phyloP scores from a whole-genome alignment of 2,329 filamentous ascomycete species.

The Exserohilum rostratum region DNA sequence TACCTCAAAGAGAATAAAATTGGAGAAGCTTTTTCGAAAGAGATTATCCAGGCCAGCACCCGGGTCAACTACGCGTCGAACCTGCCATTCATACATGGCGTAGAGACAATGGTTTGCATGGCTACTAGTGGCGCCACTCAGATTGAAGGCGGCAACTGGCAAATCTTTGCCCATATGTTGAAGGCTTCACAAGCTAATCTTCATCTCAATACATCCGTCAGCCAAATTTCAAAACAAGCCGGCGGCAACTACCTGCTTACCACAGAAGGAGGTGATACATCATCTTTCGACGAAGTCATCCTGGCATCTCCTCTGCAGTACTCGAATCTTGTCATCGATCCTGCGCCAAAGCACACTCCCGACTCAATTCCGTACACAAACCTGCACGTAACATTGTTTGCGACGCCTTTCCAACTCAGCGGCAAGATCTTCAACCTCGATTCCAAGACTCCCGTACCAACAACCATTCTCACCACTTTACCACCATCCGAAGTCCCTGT shows the following conservation, averaged over 20 bases:
- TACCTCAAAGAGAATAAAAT: slow-evolving; percentile 74
- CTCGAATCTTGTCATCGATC: slow-evolving; percentile 65
- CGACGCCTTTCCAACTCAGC: slow-evolving; percentile 75
- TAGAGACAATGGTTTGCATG: slow-evolving; percentile 92
- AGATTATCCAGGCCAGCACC: slow-evolving; percentile 87
- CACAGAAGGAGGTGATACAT: slow-evolving; percentile 19
- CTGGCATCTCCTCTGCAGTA: slow-evolving; percentile 86
- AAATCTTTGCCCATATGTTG: slow-evolving; percentile 86
- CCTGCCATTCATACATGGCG: slow-evolving; percentile 79
- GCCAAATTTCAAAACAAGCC: slow-evolving; percentile 56
- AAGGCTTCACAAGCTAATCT: slow-evolving; percentile 65
- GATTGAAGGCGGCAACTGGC: slow-evolving; percentile 88
- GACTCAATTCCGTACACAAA: slow-evolving; percentile 84
- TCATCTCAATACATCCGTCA: slow-evolving; percentile 71
- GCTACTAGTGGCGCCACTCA: slow-evolving; percentile 82
- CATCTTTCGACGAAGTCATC: slow-evolving; percentile 76
- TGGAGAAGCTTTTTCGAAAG: slow-evolving; percentile 69
- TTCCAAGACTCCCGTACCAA: slow-evolving; percentile 66
- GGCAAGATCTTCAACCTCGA: slow-evolving; percentile 73
- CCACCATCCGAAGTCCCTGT: slow-evolving; percentile 61
- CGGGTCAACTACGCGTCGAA: slow-evolving; percentile 96
- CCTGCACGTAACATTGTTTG: slow-evolving; percentile 88
- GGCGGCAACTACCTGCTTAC: slow-evolving; percentile 54
- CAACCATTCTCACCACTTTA: slow-evolving; percentile 82
- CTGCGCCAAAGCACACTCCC: slow-evolving; percentile 59